Percentiles rank a stretch among this genome's conserved stretches.
Conservation (phyloP, 192 early-diverging fungal genomes). For the Lunasporangiospora selenospora region DNA sequence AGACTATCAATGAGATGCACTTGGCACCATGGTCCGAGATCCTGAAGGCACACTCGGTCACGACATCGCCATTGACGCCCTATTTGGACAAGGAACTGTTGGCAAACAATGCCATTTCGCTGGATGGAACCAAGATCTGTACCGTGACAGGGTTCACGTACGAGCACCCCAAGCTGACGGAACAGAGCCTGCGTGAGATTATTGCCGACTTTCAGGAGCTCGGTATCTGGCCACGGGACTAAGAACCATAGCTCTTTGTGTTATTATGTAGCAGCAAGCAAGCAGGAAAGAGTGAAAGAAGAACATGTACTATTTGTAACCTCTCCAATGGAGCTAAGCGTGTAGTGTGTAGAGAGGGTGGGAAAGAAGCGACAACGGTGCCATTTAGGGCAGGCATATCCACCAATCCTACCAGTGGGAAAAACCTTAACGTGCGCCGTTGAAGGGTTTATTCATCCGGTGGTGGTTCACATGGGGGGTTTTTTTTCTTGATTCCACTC, state of each 20-base stretch:
- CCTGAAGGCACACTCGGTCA: constrained; percentile 70
- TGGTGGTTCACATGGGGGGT: too few species aligned
- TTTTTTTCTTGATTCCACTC: too few species aligned
- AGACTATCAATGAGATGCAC: constrained; percentile 95
- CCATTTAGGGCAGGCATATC: not conserved
- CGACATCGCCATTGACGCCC: constrained; percentile 88
- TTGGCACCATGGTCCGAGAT: constrained; percentile 93
- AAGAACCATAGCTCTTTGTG: too few species aligned
- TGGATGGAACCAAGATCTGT: constrained; percentile 88
- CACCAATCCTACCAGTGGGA: too few species aligned
- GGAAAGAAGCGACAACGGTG: not conserved
- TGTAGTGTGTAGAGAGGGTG: not conserved
- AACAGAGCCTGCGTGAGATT: constrained; percentile 70
- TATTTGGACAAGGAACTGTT: constrained; percentile 94
- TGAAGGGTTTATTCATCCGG: too few species aligned
- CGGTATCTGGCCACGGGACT: constrained; percentile 80
- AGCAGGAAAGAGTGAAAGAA: too few species aligned
- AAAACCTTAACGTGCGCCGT: too few species aligned
- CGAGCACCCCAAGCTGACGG: constrained; percentile 67
- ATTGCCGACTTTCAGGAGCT: constrained; percentile 82
- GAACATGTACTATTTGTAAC: not conserved
- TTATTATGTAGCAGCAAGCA: too few species aligned
- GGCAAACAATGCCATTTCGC: constrained; percentile 80
- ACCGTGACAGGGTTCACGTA: constrained; percentile 74
- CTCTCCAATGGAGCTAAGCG: not conserved